Conservation (phyloP, 2,329 filamentous ascomycete genomes). For the Myriosclerotinia curreyana region DNA sequence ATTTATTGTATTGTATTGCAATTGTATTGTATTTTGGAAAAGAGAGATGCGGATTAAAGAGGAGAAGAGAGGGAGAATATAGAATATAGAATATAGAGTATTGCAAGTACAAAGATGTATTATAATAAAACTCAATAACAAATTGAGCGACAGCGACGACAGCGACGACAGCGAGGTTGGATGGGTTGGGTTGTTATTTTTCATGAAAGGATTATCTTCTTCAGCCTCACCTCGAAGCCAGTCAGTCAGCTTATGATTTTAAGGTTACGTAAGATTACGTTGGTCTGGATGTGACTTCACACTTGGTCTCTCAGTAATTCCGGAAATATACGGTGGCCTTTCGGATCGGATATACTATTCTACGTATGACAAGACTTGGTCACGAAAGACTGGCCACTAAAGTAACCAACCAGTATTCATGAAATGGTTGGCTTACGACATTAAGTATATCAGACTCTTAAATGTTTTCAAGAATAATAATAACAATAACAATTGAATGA, state of each 20-base stretch:
- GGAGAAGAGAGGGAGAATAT: not conserved
- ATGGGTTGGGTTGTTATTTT: no score
- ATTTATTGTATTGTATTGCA: no score
- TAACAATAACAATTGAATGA: slow-evolving; percentile 3
- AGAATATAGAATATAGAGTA: no score
- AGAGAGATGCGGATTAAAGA: not conserved
- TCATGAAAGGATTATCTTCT: no score
- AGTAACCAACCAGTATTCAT: not conserved
- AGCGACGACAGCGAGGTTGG: not conserved
- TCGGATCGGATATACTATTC: slow-evolving; percentile 14
- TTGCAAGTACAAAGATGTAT: not conserved
- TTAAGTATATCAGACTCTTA: not conserved
- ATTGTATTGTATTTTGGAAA: no score
- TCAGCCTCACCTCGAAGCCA: not conserved
- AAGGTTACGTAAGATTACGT: not conserved
- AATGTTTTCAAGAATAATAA: slow-evolving; percentile 2
- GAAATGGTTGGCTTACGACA: not conserved
- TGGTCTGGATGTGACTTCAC: no score
- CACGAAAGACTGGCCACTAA: not conserved
- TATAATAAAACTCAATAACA: not conserved
- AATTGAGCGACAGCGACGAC: no score
- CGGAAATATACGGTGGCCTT: not conserved
- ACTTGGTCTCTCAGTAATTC: no score
- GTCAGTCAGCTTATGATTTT: not conserved
- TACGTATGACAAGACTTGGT: not conserved